Base-by-base conservation (phyloP, 495 filamentous ascomycete species). In the Lichenothelia convexa region DNA sequence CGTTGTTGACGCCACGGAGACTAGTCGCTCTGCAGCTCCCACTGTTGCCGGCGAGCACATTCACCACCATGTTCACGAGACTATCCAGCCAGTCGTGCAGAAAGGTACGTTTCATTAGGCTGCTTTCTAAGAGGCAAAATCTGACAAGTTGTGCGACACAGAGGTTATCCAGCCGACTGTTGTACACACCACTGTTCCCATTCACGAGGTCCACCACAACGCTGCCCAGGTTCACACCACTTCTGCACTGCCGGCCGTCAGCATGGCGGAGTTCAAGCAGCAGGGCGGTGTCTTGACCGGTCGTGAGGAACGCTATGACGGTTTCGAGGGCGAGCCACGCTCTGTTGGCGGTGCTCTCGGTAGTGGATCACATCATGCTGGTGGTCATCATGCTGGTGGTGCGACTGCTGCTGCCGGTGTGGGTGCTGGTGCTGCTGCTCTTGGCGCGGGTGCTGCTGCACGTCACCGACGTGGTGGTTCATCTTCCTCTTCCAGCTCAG, bases 131-230 rank as follows among this genome's bases (percentile, higher is more conserved):
- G 16, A n/a, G 32, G 16, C 37, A 8, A 12, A 18, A 12, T 9
- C 17, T 8, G 9, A 33, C 17, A 9, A 2, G 29, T 40, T 17
- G 35, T 22, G 19, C 15, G 13, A 5, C 20, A n/a, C 37, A 53
- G 73, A 78, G 42, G 65, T 65, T 11, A 63, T 78, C 35, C 70
- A 77, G 44, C 72, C 73, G 4, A 58, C 61, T 4, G 69, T 79
- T 15, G 62, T 77, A 18, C 74, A 79, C 52, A 76, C 69, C 31
- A 75, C 71, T n/a, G 59, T 73, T 5, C 74, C 70, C 0, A 61
- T 78, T 42, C 75, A 78, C 40, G 75, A 80, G 49, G 57, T 65
- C 1, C 73, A 77, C 45, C 70, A 75, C 39, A 67, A 73, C 26
- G 60, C 66, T 13, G 59, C 71, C 5, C 63, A 69, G 37, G 66